These are phyloP conservation scores for Daldinia grandis DNA, from an alignment of 495 filamentous ascomycete species.

Conservation along the genomic window DNA sequence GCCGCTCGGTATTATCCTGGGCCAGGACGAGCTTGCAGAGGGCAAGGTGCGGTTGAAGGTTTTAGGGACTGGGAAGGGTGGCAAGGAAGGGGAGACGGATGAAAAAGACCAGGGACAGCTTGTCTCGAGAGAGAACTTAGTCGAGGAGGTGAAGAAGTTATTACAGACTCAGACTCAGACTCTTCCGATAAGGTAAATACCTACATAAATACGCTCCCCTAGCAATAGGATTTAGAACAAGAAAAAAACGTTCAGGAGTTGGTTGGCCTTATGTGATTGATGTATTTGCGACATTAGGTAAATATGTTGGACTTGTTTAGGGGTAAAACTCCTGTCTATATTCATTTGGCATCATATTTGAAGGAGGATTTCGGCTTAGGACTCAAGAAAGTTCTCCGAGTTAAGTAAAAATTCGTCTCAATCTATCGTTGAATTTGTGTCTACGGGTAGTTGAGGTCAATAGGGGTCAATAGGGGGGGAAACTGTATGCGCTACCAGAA, in stretches of 20 bases:
- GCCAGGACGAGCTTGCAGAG: slow-evolving; percentile 79
- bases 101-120: slow-evolving; percentile 72
- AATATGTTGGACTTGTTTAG: neutral
- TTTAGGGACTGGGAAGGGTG: slow-evolving; percentile 60
- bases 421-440: too few species aligned
- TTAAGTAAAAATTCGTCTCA: too few species aligned
- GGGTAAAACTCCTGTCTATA: too few species aligned
- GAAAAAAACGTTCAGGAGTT: neutral
- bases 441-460: too few species aligned
- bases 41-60: slow-evolving; percentile 84
- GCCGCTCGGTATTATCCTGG: slow-evolving; percentile 81
- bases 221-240: neutral
- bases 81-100: slow-evolving; percentile 69
- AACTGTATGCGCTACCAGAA: too few species aligned
- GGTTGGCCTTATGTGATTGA: neutral
- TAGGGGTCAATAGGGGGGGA: too few species aligned
- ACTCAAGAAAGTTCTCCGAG: too few species aligned
- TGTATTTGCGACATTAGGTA: neutral
- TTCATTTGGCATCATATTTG: too few species aligned
- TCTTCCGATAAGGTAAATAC: slow-evolving; percentile 29
- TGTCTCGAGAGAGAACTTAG: slow-evolving; percentile 66
- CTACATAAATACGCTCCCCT: neutral
- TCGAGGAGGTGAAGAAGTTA: slow-evolving; percentile 65
- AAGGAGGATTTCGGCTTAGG: too few species aligned
- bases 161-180: slow-evolving; percentile 14